Evolutionary conservation across 2,329 filamentous ascomycete species (phyloP).

Genomic region (Capronia epimyces): DNA sequence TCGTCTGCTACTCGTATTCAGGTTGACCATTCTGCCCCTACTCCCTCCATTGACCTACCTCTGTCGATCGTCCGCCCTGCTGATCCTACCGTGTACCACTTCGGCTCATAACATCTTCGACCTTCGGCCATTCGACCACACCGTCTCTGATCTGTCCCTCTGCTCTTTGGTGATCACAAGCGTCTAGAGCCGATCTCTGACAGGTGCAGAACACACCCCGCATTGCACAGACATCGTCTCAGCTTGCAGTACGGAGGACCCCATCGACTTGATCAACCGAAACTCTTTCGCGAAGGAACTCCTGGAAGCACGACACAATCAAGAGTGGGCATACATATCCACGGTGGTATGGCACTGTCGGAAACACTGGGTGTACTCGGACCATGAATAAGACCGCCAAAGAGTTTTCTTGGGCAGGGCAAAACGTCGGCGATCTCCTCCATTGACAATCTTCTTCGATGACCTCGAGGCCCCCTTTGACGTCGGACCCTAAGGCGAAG

Average conservation of each 20-base stretch:
- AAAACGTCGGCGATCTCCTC: not conserved
- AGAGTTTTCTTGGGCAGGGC: not conserved
- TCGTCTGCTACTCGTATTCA: not conserved
- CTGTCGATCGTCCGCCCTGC: not conserved
- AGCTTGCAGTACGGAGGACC: not conserved
- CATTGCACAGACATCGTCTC: constrained; percentile 3
- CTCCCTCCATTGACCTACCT: not conserved
- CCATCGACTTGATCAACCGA: not conserved
- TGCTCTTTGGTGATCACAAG: not conserved
- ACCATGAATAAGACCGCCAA: constrained; percentile 6
- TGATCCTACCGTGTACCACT: not conserved
- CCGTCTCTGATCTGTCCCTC: not conserved
- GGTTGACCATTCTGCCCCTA: not conserved
- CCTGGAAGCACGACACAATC: not conserved
- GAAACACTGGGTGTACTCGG: not conserved
- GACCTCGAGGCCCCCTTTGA: not conserved
- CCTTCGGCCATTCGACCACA: too few species aligned
- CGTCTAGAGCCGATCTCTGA: not conserved
- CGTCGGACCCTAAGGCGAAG: not conserved
- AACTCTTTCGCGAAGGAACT: not conserved
- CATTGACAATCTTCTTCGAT: constrained; percentile 7
- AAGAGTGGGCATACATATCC: not conserved
- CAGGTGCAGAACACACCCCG: not conserved
- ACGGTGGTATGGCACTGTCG: not conserved
- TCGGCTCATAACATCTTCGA: not conserved